phyloP scores from a whole-genome alignment of 208 protist genomes.

The Trypanosoma boissoni region DNA sequence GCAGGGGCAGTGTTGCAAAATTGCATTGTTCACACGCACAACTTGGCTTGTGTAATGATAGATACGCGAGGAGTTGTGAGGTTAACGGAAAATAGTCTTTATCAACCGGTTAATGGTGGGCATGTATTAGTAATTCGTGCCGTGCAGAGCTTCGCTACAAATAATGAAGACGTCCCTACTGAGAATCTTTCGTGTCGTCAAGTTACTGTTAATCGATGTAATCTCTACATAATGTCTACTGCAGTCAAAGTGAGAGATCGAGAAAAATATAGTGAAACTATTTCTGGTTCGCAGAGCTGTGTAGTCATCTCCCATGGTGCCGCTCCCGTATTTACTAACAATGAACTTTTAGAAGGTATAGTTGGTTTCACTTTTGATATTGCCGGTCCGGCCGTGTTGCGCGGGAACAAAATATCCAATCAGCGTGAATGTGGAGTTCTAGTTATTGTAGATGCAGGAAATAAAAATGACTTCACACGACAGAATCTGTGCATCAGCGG shows the following conservation, averaged over 20 bases:
- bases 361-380: constrained; percentile 78
- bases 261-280: constrained; percentile 10
- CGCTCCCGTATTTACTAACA: constrained; percentile 53
- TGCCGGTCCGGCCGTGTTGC: constrained; percentile 51
- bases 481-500: constrained; percentile 60
- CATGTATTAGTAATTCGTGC: constrained; percentile 54
- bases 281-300: constrained; percentile 40
- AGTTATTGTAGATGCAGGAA: constrained; percentile 38
- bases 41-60: constrained; percentile 48
- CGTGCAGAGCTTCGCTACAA: constrained; percentile 27
- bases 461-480: constrained; percentile 4
- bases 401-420: constrained; percentile 66
- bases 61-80: constrained; percentile 74
- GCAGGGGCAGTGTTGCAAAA: constrained; percentile 46
- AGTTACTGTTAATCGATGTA: constrained; percentile 57
- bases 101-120: constrained; percentile 46
- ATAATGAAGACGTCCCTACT: constrained; percentile 2
- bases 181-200: constrained; percentile 40
- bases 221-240: constrained; percentile 50
- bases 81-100: constrained; percentile 53
- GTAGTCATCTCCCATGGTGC: constrained; percentile 68
- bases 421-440: constrained; percentile 80
- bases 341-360: constrained; percentile 69
- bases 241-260: constrained; percentile 24
- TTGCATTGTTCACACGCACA: constrained; percentile 63